These are phyloP conservation scores for Suillus variegatus DNA, from an alignment of 768 basidiomycete genomes.

Conservation along the genomic window DNA sequence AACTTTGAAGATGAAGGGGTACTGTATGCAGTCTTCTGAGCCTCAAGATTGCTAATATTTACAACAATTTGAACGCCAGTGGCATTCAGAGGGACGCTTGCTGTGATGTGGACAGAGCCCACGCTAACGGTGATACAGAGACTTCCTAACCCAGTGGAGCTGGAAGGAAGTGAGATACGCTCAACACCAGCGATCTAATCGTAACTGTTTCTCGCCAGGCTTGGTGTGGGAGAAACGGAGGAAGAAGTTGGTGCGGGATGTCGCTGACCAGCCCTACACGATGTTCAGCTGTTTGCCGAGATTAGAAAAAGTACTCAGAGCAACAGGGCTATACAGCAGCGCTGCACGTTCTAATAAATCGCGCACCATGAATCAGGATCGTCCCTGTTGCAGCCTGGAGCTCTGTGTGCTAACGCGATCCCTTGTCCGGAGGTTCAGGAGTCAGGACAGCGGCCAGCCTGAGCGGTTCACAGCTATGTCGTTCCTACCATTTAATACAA, in stretches of 20 bases:
- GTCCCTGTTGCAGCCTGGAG: background rate
- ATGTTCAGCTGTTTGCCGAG: no score
- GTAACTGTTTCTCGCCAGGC: constrained; percentile 4
- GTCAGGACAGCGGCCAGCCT: no score
- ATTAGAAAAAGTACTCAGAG: no score
- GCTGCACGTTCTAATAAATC: no score
- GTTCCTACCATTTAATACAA: background rate
- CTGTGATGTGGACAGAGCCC: constrained; percentile 20
- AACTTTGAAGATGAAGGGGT: constrained; percentile 8
- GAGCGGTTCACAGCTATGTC: background rate
- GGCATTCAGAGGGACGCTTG: constrained; percentile 37
- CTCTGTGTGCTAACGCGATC: background rate
- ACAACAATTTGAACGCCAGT: constrained; percentile 37
- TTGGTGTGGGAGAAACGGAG: no score
- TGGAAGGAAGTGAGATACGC: constrained; percentile 26
- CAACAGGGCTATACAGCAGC: no score
- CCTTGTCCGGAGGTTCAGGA: background rate
- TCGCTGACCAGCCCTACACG: no score
- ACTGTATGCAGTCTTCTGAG: constrained; percentile 30
- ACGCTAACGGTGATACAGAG: constrained; percentile 33
- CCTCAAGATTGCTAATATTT: constrained; percentile 21
- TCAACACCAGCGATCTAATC: constrained; percentile 34
- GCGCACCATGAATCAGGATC: no score
- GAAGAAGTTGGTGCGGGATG: no score
- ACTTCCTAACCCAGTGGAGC: constrained; percentile 10